A percentile compares a stretch with the other conserved stretches of the same genome.
These are phyloP conservation scores for Fusarium sp. DNA, from an alignment of 2,329 filamentous ascomycete genomes.

Conservation along the genomic window DNA sequence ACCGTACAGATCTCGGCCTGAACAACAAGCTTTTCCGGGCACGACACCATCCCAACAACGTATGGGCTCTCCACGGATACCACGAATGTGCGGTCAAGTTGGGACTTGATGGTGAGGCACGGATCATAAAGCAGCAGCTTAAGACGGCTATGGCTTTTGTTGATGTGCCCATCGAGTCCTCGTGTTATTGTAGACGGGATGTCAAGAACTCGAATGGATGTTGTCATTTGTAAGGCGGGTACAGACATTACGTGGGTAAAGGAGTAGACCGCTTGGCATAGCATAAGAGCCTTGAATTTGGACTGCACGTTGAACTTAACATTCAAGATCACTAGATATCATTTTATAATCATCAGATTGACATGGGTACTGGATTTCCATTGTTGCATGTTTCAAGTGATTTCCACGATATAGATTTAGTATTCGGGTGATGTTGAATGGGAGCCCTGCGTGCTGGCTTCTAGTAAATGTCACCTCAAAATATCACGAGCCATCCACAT, in stretches of 20 bases:
- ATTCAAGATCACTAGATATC: neutral
- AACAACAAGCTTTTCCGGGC: constrained; percentile 69
- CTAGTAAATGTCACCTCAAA: neutral
- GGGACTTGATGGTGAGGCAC: constrained; percentile 58
- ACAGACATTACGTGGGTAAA: neutral
- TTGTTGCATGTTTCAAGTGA: neutral
- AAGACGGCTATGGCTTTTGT: constrained; percentile 65
- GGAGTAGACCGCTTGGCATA: neutral
- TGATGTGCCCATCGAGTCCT: constrained; percentile 65
- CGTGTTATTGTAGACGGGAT: constrained; percentile 46
- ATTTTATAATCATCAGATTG: neutral
- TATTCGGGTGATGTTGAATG: neutral
- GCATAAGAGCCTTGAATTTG: neutral
- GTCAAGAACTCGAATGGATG: constrained; percentile 10
- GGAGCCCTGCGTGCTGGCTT: neutral
- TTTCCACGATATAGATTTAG: neutral
- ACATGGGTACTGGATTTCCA: neutral
- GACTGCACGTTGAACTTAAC: neutral
- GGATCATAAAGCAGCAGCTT: constrained; percentile 58
- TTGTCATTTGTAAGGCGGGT: constrained; percentile 10
- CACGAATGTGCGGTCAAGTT: constrained; percentile 72
- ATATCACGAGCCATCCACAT: neutral
- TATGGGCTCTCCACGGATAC: constrained; percentile 79
- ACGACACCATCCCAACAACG: constrained; percentile 75
- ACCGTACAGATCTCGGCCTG: constrained; percentile 70